These are phyloP conservation scores for Backusella tuberculispora DNA, from an alignment of 192 early-diverging fungal species.

Conservation along the genomic window DNA sequence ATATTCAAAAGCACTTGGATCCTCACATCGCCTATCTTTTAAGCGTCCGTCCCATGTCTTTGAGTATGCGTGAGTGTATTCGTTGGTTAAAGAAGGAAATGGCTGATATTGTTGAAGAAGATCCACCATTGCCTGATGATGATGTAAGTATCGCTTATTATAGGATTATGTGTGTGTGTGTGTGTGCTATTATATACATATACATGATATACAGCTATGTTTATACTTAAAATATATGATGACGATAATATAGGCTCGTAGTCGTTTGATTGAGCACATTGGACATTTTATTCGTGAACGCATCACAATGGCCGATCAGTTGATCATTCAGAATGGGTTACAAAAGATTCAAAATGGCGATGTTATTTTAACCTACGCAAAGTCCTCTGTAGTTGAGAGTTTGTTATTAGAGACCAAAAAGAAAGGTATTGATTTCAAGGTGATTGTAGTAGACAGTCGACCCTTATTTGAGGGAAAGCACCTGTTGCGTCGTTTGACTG, in stretches of 20 bases:
- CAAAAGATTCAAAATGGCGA: slow-evolving; percentile 89
- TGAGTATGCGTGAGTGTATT: slow-evolving; percentile 93
- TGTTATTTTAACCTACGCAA: slow-evolving; percentile 89
- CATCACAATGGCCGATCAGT: slow-evolving; percentile 79
- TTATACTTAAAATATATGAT: not conserved
- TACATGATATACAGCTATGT: not conserved
- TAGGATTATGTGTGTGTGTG: not conserved
- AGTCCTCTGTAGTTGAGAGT: slow-evolving; percentile 87
- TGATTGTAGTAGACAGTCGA: slow-evolving; percentile 90
- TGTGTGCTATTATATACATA: too few relatives aligned
- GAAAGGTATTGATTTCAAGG: slow-evolving; percentile 80
- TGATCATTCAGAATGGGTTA: slow-evolving; percentile 80
- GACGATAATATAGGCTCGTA: slow-evolving; percentile 79
- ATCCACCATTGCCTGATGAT: slow-evolving; percentile 81
- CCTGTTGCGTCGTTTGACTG: slow-evolving; percentile 59
- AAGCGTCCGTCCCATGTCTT: slow-evolving; percentile 83
- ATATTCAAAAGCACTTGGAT: slow-evolving; percentile 81
- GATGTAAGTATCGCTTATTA: slow-evolving; percentile 61
- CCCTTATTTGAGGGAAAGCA: slow-evolving; percentile 89
- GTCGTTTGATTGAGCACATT: slow-evolving; percentile 71
- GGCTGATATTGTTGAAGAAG: slow-evolving; percentile 73
- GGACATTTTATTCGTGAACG: slow-evolving; percentile 90
- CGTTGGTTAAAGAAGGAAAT: slow-evolving; percentile 89
- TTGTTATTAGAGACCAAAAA: slow-evolving; percentile 78
- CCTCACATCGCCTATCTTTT: slow-evolving; percentile 91